These are phyloP conservation scores for Mimosa pudica DNA, from an alignment of 306 rosid genomes.

Conservation along the genomic window DNA sequence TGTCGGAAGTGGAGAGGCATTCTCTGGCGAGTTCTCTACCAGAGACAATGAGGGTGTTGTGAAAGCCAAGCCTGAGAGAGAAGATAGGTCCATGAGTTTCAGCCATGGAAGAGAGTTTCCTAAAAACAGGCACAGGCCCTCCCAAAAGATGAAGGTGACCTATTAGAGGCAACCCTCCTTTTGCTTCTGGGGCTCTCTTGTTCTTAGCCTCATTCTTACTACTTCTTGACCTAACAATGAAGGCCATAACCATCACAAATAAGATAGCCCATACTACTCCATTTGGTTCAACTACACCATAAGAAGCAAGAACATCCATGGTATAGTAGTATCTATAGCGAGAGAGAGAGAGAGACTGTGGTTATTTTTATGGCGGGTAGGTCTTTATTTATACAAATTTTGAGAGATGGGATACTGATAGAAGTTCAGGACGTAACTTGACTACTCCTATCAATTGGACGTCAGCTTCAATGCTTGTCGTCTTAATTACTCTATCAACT, in stretches of 20 bases:
- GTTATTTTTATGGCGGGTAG: background rate
- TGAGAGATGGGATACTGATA: background rate
- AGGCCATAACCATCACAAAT: background rate
- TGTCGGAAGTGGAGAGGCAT: conserved; percentile 46
- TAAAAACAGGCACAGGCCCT: conserved; percentile 29
- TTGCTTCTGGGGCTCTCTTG: conserved; percentile 35
- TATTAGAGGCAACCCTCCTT: conserved; percentile 47
- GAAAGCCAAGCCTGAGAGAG: conserved; percentile 38
- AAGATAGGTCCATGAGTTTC: conserved; percentile 48
- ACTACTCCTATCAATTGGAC: too few species aligned
- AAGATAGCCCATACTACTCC: conserved; percentile 26
- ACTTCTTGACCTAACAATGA: conserved; percentile 15
- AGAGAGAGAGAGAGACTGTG: background rate
- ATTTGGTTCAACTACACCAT: background rate
- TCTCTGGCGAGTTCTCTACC: conserved; percentile 42
- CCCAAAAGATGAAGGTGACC: conserved; percentile 52
- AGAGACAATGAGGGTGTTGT: conserved; percentile 37
- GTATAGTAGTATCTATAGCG: background rate
- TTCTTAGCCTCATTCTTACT: background rate
- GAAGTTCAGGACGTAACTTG: too few species aligned
- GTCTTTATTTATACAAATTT: background rate
- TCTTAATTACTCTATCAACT: too few species aligned
- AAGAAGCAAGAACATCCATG: conserved; percentile 37
- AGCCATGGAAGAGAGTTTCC: conserved; percentile 40
- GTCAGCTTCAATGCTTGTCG: too few species aligned